Base-by-base conservation (phyloP, 208 protist genomes). In the Trypanosoma scelopori region DNA sequence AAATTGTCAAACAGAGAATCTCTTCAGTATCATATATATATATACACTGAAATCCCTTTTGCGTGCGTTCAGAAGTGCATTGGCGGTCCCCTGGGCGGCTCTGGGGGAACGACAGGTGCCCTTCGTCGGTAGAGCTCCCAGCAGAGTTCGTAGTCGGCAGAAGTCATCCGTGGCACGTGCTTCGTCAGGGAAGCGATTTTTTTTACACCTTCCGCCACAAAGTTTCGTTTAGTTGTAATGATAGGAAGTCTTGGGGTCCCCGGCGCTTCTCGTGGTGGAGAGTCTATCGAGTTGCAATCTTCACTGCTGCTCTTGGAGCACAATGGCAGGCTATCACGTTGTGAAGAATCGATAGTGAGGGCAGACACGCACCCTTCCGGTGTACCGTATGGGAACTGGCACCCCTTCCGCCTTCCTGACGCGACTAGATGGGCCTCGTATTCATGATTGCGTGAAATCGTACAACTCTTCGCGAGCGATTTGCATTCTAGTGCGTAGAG, bases 401-500 rank as follows among this genome's bases (percentile, higher is more conserved):
- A 45, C 52, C 74, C 69, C 20, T 68, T 60, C 16, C 55, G 72
- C 15, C 57, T 70, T 11, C 81, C 76, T 56, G 58, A 65, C 6
- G 73, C 62, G 42, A 27, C 22, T 23, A 91, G 71, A 42, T 76
- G 51, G 27, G 52, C 58, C 60, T 94, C 91, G 55, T 83, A 96
- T 25, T 64, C 50, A 1, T 71, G 55, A 78, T 96, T 96, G 60
- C 76, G 76, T 50, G 78, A 82, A 43, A 86, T 51, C 20, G 79
- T 90, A 52, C 65, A 71, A 65, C 80, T 85, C 41, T 85, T 79
- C 3, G 85, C 84, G 15, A 93, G 77, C n/a, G 82, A 85, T 37
- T 78, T 74, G 59, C 79, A 88, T n/a, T 76, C 71, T 6, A 93
- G 47, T 15, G 87, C 85, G 76, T 92, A 93, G 5, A 96, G 80